phyloP scores from a whole-genome alignment of 768 basidiomycete genomes.

The Leccinum barrowsii region DNA sequence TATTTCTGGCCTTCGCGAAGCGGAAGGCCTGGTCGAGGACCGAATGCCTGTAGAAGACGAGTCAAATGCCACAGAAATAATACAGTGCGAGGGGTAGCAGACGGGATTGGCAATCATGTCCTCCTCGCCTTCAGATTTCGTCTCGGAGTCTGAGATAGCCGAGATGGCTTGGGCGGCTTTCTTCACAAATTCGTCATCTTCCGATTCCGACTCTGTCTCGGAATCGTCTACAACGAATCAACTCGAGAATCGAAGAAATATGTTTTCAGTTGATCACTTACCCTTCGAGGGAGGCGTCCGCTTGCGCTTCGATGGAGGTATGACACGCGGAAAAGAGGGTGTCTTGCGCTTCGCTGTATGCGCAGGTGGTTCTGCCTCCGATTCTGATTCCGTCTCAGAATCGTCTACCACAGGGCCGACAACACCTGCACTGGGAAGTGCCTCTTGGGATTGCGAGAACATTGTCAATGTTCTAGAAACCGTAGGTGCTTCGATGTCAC shows the following conservation, averaged over 20 bases:
- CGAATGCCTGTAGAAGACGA: slow-evolving; percentile 30
- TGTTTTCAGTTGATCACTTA: slow-evolving; percentile 2
- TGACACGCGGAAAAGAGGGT: slow-evolving; percentile 11
- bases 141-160: slow-evolving; percentile 32
- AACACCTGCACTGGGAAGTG: background rate
- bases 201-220: slow-evolving; percentile 47
- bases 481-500: slow-evolving; percentile 19
- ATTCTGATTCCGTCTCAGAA: slow-evolving; percentile 35
- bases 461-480: slow-evolving; percentile 24
- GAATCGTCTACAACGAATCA: slow-evolving; percentile 32
- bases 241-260: background rate
- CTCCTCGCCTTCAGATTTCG: slow-evolving; percentile 44
- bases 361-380: slow-evolving; percentile 15
- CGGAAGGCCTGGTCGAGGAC: slow-evolving; percentile 54
- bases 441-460: slow-evolving; percentile 10
- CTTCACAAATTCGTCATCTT: slow-evolving; percentile 17
- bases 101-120: slow-evolving; percentile 29
- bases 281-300: slow-evolving; percentile 14
- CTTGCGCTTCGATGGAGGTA: slow-evolving; percentile 17
- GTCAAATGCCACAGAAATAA: slow-evolving; percentile 2
- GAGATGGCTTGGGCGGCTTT: slow-evolving; percentile 7
- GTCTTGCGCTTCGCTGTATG: slow-evolving; percentile 23
- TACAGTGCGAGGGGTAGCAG: slow-evolving; percentile 9
- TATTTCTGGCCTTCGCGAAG: slow-evolving; percentile 40
- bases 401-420: slow-evolving; percentile 10